A percentile compares a stretch with the other conserved stretches of the same genome.
Evolutionary conservation across 73 alveolate species (phyloP).

Genomic region (Effrenium voratum): DNA sequence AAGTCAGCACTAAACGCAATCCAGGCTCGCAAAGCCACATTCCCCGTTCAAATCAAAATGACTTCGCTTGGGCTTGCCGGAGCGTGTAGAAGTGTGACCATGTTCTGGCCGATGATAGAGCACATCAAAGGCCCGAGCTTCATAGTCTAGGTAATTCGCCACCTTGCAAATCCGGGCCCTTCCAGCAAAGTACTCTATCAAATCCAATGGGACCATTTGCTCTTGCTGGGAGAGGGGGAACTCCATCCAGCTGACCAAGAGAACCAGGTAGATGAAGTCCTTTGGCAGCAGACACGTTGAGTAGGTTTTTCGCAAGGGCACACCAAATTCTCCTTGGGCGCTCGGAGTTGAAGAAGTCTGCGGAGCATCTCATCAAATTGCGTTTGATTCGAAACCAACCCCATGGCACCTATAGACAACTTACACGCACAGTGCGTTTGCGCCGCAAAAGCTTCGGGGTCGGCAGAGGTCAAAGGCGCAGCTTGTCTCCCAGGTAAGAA

Average conservation of each 20-base stretch:
- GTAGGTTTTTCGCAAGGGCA: not conserved
- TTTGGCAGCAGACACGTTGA: not conserved
- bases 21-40: slow-evolving; percentile 3
- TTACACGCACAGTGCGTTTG: too few species aligned
- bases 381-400: too few species aligned
- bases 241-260: slow-evolving; percentile 19
- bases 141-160: not conserved
- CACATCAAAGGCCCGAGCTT: slow-evolving; percentile 3
- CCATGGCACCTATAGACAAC: too few species aligned
- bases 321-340: too few species aligned
- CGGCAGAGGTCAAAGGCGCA: too few species aligned
- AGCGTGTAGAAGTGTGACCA: not conserved
- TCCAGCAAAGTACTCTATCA: slow-evolving; percentile 35
- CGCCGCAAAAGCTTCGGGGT: too few species aligned
- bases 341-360: too few species aligned
- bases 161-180: slow-evolving; percentile 4
- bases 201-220: not conserved
- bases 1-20: not conserved
- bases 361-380: too few species aligned
- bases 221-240: not conserved
- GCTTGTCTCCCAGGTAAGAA: too few species aligned
- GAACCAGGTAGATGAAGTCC: slow-evolving; percentile 6
- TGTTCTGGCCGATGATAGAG: not conserved
- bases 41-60: slow-evolving; percentile 7
- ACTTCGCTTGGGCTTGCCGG: not conserved